Percentiles rank a stretch among this genome's conserved stretches.
Evolutionary conservation across 208 protist species (phyloP).

Genomic region (Wallacemonas sp.): DNA sequence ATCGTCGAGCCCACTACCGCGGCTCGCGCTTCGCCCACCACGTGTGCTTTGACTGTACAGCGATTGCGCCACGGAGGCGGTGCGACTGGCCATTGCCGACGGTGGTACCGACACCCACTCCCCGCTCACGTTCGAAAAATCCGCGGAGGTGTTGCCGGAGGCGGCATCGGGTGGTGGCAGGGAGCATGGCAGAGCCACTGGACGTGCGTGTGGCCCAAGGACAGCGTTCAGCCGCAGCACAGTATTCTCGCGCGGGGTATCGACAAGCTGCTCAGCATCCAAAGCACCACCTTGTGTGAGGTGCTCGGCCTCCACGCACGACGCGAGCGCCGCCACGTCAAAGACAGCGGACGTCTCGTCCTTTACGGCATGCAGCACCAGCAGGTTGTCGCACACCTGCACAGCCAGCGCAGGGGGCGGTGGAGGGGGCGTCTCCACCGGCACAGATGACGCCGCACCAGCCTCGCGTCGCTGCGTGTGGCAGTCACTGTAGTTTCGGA

Average conservation of each 20-base stretch:
- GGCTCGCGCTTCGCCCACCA: no score
- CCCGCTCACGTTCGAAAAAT: background rate
- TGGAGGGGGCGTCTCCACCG: background rate
- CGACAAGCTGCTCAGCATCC: conserved; percentile 6
- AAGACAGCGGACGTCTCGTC: conserved; percentile 28
- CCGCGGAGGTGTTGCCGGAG: no score
- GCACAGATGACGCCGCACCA: background rate
- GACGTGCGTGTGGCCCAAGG: background rate
- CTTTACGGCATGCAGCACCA: conserved; percentile 36
- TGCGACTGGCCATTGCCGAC: background rate
- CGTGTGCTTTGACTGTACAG: no score
- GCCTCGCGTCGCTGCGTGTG: conserved; percentile 4
- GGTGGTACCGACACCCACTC: background rate
- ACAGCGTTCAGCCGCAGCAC: background rate
- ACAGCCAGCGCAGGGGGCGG: conserved; percentile 17
- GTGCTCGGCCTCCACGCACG: conserved; percentile 10
- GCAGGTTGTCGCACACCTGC: conserved; percentile 49
- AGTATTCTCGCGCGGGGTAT: background rate
- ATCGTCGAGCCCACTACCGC: no score
- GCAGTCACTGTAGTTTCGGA: conserved; percentile 13
- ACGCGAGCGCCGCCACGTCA: conserved; percentile 20
- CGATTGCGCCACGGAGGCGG: background rate
- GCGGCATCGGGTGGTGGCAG: background rate
- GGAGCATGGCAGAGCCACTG: background rate
- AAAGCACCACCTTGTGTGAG: no score